These are phyloP conservation scores for Aspergillus saccharolyticus DNA, from an alignment of 495 filamentous ascomycete genomes.

Conservation along the genomic window DNA sequence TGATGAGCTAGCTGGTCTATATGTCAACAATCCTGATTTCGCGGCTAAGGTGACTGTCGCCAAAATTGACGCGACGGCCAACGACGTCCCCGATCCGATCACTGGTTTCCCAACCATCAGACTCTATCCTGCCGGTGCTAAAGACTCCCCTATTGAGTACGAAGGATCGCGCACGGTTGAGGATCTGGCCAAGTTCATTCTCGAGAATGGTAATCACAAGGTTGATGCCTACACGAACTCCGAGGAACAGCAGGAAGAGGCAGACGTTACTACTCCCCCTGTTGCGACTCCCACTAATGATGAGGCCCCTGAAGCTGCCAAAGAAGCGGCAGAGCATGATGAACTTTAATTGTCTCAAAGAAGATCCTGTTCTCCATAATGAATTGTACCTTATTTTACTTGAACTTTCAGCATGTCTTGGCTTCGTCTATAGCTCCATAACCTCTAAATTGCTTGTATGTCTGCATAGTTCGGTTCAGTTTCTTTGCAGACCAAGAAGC, in stretches of 20 bases:
- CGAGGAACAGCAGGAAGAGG: constrained; percentile 33
- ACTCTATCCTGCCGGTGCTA: constrained; percentile 87
- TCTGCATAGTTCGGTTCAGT: not conserved
- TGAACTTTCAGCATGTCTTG: not conserved
- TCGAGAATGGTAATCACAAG: constrained; percentile 90
- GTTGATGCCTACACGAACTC: constrained; percentile 53
- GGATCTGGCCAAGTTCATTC: constrained; percentile 89
- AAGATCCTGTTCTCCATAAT: constrained; percentile 1
- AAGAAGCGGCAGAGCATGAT: constrained; percentile 33
- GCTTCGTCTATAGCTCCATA: not conserved
- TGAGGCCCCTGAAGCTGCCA: constrained; percentile 25
- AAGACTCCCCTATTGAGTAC: constrained; percentile 82
- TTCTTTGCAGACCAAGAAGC: no score
- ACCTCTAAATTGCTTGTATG: not conserved
- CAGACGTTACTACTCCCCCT: constrained; percentile 18
- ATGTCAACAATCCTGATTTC: constrained; percentile 62
- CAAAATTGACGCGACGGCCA: constrained; percentile 96
- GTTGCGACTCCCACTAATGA: constrained; percentile 9
- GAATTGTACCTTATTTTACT: constrained; percentile 14
- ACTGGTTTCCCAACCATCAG: constrained; percentile 99
- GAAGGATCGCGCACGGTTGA: constrained; percentile 84
- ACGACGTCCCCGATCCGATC: constrained; percentile 96
- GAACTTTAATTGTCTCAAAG: constrained; percentile 32
- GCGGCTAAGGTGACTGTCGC: constrained; percentile 84
- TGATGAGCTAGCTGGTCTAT: constrained; percentile 78